These are phyloP conservation scores for Sarocladiaceae sp. DNA, from an alignment of 2,329 filamentous ascomycete species.

Conservation along the genomic window DNA sequence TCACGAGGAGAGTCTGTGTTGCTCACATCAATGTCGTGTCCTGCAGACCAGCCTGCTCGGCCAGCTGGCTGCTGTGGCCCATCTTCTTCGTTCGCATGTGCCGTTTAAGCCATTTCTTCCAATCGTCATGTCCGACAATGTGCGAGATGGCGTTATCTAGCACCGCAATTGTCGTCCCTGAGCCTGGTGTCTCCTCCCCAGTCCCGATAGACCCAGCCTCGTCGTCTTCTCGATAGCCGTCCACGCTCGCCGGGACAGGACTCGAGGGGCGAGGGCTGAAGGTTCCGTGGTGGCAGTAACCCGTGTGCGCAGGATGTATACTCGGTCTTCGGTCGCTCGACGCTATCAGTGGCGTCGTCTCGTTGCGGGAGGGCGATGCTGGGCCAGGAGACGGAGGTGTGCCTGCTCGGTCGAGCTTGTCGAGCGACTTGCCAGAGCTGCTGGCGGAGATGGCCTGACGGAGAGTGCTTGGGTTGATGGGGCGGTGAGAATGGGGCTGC, in stretches of 20 bases:
- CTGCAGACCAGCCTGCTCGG: slow-evolving; percentile 66
- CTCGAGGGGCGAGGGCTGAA: slow-evolving; percentile 63
- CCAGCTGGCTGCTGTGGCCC: slow-evolving; percentile 66
- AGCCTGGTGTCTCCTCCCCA: slow-evolving; percentile 24
- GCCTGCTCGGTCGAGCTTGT: slow-evolving; percentile 15
- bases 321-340: slow-evolving; percentile 15
- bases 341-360: slow-evolving; percentile 45
- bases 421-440: slow-evolving; percentile 4
- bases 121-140: slow-evolving; percentile 34
- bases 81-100: slow-evolving; percentile 59
- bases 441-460: slow-evolving; percentile 31
- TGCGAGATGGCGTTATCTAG: slow-evolving; percentile 33
- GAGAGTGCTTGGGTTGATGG: slow-evolving; percentile 38
- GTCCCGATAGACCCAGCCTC: slow-evolving; percentile 18
- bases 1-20: not conserved
- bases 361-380: slow-evolving; percentile 25
- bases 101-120: slow-evolving; percentile 42
- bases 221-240: slow-evolving; percentile 14
- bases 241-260: slow-evolving; percentile 23
- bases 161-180: slow-evolving; percentile 26
- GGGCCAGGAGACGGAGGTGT: slow-evolving; percentile 17
- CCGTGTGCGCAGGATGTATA: slow-evolving; percentile 33
- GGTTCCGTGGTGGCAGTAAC: slow-evolving; percentile 64
- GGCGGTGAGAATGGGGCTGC: slow-evolving; percentile 17
- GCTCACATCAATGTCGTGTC: slow-evolving; percentile 68